Evolutionary conservation across 305 asterid species (phyloP).

Genomic region (Solanum hybrid): DNA sequence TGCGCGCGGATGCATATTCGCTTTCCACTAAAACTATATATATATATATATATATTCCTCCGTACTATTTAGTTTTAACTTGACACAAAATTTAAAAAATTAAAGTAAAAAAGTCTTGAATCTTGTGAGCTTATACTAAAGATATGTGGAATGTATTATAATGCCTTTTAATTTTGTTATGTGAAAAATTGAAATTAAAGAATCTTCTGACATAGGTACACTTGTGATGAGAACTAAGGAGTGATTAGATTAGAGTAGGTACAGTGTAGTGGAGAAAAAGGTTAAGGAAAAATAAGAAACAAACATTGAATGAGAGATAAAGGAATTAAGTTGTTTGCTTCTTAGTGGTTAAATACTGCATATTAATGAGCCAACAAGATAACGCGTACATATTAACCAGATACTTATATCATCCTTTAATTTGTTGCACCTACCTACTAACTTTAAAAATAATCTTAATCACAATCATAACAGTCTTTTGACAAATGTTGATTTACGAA

Average conservation of each 20-base stretch:
- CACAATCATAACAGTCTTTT: background rate
- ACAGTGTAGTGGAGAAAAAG: background rate
- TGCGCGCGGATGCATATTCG: background rate
- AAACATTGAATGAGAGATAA: background rate
- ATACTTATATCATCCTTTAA: background rate
- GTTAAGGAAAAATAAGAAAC: background rate
- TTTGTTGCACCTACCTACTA: background rate
- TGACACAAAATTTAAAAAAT: background rate
- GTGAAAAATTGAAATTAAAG: background rate
- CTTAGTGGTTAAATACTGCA: background rate
- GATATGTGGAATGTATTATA: background rate
- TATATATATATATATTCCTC: too few species aligned
- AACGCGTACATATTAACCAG: background rate
- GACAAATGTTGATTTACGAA: background rate
- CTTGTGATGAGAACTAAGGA: background rate
- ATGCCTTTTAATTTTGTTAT: background rate
- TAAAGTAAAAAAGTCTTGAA: background rate
- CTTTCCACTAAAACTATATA: background rate
- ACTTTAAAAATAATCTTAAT: background rate
- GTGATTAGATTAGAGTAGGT: background rate
- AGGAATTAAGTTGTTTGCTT: background rate
- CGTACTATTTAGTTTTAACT: too few species aligned
- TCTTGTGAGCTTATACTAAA: background rate
- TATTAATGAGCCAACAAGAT: slow-evolving; percentile 2
- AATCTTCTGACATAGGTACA: background rate